A percentile compares a stretch with the other conserved stretches of the same genome.
Conservation (phyloP, 768 basidiomycete genomes). For the Cyathus striatus region DNA sequence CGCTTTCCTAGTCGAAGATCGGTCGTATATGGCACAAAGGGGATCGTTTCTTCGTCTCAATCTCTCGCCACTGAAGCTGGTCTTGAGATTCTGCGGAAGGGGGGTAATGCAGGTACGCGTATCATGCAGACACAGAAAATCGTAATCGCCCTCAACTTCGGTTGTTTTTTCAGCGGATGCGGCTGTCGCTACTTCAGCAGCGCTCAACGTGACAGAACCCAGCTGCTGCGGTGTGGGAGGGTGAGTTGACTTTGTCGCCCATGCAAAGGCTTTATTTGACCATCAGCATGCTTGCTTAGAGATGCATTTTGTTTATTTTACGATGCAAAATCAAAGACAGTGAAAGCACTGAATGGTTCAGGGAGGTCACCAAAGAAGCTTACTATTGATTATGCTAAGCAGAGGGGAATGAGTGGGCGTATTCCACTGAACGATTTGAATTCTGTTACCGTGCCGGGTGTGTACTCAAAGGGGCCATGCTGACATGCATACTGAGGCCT, state of each 20-base stretch:
- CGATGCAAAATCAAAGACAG: constrained; percentile 73
- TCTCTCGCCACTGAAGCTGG: constrained; percentile 91
- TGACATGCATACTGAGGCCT: no score
- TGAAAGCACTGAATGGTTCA: constrained; percentile 90
- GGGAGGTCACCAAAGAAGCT: constrained; percentile 82
- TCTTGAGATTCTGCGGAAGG: constrained; percentile 83
- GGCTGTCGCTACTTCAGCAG: constrained; percentile 90
- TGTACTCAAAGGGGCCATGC: no score
- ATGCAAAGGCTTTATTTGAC: constrained; percentile 5
- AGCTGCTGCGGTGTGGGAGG: constrained; percentile 91
- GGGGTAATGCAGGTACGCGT: constrained; percentile 86
- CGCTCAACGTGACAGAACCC: constrained; percentile 88
- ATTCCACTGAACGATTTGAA: constrained; percentile 85
- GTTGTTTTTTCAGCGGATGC: constrained; percentile 65
- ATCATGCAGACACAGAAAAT: not conserved
- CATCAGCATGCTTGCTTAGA: constrained; percentile 26
- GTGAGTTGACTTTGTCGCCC: constrained; percentile 31
- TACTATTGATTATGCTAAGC: constrained; percentile 64
- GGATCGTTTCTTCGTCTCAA: constrained; percentile 85
- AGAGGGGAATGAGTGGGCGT: constrained; percentile 62
- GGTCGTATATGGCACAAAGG: constrained; percentile 82
- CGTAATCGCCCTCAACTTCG: not conserved
- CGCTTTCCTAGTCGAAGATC: constrained; percentile 83
- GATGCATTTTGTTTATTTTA: constrained; percentile 94
- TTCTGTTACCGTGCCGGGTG: constrained; percentile 84